Evolutionary conservation across 352 stramenopile species (phyloP).

Genomic region (Vaucheria bursata): DNA sequence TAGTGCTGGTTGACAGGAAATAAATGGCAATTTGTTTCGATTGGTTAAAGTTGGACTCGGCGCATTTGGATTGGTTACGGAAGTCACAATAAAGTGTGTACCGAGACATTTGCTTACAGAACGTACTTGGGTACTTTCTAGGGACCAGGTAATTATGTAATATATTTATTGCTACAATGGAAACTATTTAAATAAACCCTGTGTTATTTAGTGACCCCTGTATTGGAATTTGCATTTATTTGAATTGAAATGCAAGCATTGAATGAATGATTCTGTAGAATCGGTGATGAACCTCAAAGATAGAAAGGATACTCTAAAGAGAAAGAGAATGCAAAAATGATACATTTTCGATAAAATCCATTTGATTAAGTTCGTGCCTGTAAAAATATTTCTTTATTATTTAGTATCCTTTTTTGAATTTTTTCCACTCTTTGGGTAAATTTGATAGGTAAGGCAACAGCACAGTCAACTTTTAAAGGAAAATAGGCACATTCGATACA

Average conservation of each 20-base stretch:
- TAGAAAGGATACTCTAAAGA: no score
- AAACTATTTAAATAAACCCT: no score
- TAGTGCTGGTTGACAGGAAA: background rate
- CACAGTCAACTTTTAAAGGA: slow-evolving; percentile 63
- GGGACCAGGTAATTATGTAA: slow-evolving; percentile 70
- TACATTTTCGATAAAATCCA: no score
- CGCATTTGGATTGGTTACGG: slow-evolving; percentile 85
- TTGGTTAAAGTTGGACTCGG: slow-evolving; percentile 75
- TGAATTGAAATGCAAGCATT: no score
- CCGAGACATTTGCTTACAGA: slow-evolving; percentile 82
- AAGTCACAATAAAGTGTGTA: slow-evolving; percentile 89
- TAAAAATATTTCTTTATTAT: slow-evolving; percentile 8
- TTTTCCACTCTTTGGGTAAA: no score
- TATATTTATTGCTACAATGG: no score
- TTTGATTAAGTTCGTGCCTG: no score
- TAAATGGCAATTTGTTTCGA: slow-evolving; percentile 30
- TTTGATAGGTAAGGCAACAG: slow-evolving; percentile 31
- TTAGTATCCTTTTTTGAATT: background rate
- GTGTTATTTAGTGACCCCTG: no score
- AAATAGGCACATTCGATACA: slow-evolving; percentile 84
- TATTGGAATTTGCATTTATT: no score
- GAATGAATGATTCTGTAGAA: no score
- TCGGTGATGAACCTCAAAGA: no score
- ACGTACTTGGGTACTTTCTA: slow-evolving; percentile 77
- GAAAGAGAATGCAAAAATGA: no score